Conservation (phyloP, 1,284 basidiomycete genomes). For the Rhodotorula sp. region DNA sequence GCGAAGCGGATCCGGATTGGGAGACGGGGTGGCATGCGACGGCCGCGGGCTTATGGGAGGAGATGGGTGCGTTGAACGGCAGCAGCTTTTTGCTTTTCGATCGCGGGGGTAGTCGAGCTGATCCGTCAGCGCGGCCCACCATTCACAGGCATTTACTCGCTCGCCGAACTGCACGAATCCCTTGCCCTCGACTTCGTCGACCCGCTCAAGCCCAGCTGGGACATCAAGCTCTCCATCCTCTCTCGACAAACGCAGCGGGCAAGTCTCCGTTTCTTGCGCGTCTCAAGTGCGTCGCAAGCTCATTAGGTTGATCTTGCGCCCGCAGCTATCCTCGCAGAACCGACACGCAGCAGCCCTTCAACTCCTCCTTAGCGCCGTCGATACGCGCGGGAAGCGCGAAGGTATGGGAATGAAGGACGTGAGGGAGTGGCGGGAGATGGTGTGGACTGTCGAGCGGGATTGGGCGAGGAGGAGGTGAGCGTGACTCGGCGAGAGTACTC, state of each 20-base stretch:
- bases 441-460: neutral
- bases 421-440: neutral
- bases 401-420: conserved; percentile 11
- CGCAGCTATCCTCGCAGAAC: neutral
- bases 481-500: no score
- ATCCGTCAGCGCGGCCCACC: no score
- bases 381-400: neutral
- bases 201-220: neutral
- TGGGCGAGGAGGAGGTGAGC: neutral
- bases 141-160: neutral
- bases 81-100: neutral
- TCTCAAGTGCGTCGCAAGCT: neutral
- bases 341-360: neutral
- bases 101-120: neutral
- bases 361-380: conserved; percentile 8
- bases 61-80: conserved; percentile 1
- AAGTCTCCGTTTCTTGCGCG: neutral
- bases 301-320: neutral
- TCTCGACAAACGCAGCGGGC: neutral
- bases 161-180: conserved; percentile 2
- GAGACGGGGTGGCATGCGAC: conserved; percentile 4
- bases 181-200: conserved; percentile 10
- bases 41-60: neutral
- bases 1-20: neutral
- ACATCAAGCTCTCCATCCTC: conserved; percentile 6